Evolutionary conservation across 2,329 filamentous ascomycete species (phyloP).

Genomic region (Calonectria montana): DNA sequence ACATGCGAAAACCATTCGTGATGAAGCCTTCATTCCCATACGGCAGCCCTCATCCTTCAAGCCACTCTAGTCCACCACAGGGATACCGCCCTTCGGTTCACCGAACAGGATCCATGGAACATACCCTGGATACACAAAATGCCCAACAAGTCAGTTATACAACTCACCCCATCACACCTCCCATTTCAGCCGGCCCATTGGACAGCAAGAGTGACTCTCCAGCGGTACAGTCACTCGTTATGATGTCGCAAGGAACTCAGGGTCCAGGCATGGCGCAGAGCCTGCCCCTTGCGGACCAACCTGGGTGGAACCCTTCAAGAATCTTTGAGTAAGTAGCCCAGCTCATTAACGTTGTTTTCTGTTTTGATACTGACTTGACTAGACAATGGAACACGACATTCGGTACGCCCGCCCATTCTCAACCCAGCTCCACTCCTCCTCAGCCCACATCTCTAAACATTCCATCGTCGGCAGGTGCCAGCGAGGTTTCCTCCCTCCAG

Average conservation of each 20-base stretch:
- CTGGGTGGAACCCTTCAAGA: constrained; percentile 84
- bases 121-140: constrained; percentile 64
- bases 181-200: constrained; percentile 78
- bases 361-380: constrained; percentile 10
- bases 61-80: constrained; percentile 71
- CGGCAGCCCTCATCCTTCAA: constrained; percentile 77
- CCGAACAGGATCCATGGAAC: constrained; percentile 63
- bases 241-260: constrained; percentile 74
- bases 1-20: constrained; percentile 86
- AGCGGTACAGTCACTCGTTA: constrained; percentile 76
- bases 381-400: constrained; percentile 98
- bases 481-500: constrained; percentile 65
- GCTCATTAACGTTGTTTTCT: background rate
- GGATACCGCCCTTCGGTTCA: constrained; percentile 61
- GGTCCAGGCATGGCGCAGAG: constrained; percentile 63
- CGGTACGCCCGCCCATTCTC: constrained; percentile 69
- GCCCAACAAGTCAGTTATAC: constrained; percentile 74
- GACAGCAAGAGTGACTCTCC: constrained; percentile 83
- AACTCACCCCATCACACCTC: constrained; percentile 81
- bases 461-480: constrained; percentile 63
- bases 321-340: constrained; percentile 87
- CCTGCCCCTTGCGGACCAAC: constrained; percentile 71
- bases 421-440: constrained; percentile 48
- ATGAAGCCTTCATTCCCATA: constrained; percentile 90
- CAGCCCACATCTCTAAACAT: constrained; percentile 65